phyloP scores from a whole-genome alignment of 768 basidiomycete genomes.

The Wakefieldia striispora region DNA sequence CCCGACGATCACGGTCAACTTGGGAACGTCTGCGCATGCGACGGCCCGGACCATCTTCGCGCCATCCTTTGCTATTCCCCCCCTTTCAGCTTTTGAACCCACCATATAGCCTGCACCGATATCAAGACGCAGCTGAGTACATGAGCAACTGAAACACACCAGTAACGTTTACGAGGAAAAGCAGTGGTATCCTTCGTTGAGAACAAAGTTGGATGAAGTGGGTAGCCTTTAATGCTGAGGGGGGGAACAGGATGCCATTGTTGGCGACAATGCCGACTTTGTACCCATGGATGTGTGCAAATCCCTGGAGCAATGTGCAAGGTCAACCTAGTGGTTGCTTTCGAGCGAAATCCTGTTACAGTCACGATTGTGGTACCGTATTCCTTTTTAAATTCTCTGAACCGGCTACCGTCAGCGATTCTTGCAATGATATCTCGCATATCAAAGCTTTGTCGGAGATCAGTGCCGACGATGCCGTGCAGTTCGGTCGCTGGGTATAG shows the following conservation, averaged over 20 bases:
- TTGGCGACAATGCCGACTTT: constrained; percentile 92
- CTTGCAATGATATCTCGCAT: constrained; percentile 94
- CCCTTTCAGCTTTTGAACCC: constrained; percentile 90
- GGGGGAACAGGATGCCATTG: constrained; percentile 93
- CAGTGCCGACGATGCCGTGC: constrained; percentile 89
- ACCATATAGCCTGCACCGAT: constrained; percentile 80
- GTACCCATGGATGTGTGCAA: constrained; percentile 85
- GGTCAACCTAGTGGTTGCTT: constrained; percentile 3
- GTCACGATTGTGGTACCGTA: constrained; percentile 91
- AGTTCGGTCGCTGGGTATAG: constrained; percentile 79
- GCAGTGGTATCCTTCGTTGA: constrained; percentile 81
- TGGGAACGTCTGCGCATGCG: constrained; percentile 91
- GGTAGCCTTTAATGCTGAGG: constrained; percentile 89
- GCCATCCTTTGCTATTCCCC: constrained; percentile 91
- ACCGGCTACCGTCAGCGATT: constrained; percentile 86
- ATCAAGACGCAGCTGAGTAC: constrained; percentile 1
- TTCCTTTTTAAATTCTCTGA: constrained; percentile 95
- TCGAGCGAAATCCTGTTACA: constrained; percentile 39
- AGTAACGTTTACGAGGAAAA: constrained; percentile 96
- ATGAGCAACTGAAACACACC: constrained; percentile 38
- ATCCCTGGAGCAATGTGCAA: constrained; percentile 51
- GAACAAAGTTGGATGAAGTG: constrained; percentile 96
- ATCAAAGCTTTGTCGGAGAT: constrained; percentile 85
- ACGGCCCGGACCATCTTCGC: constrained; percentile 98
- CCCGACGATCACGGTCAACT: constrained; percentile 89